Percentiles rank a stretch among this genome's conserved stretches.
Evolutionary conservation across 2,329 filamentous ascomycete species (phyloP).

Genomic region (Scolecobasidium constrictum): DNA sequence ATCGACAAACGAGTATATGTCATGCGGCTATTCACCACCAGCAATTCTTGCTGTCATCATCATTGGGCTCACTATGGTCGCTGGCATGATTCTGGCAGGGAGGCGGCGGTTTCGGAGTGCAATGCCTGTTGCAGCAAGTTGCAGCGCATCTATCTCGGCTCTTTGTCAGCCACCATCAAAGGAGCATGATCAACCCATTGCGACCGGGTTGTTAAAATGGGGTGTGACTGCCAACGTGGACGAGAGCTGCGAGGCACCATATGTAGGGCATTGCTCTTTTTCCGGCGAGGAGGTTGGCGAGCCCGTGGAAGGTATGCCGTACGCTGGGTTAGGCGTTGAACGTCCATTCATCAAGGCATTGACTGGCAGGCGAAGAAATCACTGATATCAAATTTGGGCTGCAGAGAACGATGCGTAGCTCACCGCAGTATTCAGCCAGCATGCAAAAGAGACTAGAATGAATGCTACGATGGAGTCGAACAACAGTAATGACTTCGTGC

Average conservation of each 20-base stretch:
- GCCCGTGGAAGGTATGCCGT: neutral
- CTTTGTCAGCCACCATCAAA: constrained; percentile 14
- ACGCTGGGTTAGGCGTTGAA: no score
- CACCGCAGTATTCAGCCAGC: no score
- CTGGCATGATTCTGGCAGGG: constrained; percentile 36
- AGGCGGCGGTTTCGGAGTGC: constrained; percentile 64
- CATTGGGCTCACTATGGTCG: neutral
- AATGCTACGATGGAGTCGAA: no score
- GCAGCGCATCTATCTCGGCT: constrained; percentile 32
- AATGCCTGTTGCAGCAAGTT: constrained; percentile 69
- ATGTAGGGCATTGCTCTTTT: constrained; percentile 6
- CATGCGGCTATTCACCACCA: constrained; percentile 14
- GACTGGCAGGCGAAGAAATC: no score
- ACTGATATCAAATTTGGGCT: no score
- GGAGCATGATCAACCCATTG: neutral
- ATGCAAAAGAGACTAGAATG: no score
- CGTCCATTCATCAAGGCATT: no score
- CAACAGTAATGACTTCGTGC: no score
- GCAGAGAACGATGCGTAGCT: no score
- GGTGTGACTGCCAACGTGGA: no score
- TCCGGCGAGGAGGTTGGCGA: neutral
- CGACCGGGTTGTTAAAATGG: constrained; percentile 1
- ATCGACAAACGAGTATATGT: constrained; percentile 9
- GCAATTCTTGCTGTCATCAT: constrained; percentile 13
- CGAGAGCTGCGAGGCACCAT: no score